Base-by-base conservation (phyloP, 1,139 yeast genomes). In the Blastobotrys indianensis region DNA sequence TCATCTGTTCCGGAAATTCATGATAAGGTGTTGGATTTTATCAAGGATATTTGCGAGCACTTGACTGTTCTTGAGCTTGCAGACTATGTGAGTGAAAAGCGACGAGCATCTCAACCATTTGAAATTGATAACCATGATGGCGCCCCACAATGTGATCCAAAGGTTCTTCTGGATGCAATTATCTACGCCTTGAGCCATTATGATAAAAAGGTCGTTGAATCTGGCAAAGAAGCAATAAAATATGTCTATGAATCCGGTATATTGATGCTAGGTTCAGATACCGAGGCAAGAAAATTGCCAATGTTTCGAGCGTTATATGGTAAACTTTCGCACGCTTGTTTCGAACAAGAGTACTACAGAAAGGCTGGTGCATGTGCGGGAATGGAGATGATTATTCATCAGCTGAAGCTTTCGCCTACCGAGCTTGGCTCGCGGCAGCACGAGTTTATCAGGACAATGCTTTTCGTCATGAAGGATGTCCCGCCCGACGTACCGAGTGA, bases 331-430 rank as follows among this genome's bases (percentile, higher is more conserved):
- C 98, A 92, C 61, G 78, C 87, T 49, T 92, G 98, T 64, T 92
- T 85, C 62, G 94, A 85, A 52, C 96, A 87, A 62, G 82, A 79
- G 40, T 90, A 85, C 64, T 85, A 84, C 61, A 75, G 82, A 33
- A 92, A 94, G 57, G 74, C 86, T 16, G 97, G 97, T 8, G 97
- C 97, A 29, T 80, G 92, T 35, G 62, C 85, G 16, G 98, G 98
- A 28, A 70, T 94, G 45, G 75, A 79, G 54, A 77, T 88, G 1
- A 70, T 92, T 69, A 74, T 87, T 36, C 76, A 78, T 44, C 87
- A 82, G 42, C 69, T 86, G 38, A 75, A 71, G 1, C 76, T 86
- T 39, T 85, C 95, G 1, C 70, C 79, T 1, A 68, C 73, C 1
- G 88, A 95, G 82, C 80, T 92, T 56, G 75, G 77, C 47, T 50